A percentile compares a stretch with the other conserved stretches of the same genome.
These are phyloP conservation scores for Prunus mume DNA, from an alignment of 306 rosid species.

Conservation along the genomic window DNA sequence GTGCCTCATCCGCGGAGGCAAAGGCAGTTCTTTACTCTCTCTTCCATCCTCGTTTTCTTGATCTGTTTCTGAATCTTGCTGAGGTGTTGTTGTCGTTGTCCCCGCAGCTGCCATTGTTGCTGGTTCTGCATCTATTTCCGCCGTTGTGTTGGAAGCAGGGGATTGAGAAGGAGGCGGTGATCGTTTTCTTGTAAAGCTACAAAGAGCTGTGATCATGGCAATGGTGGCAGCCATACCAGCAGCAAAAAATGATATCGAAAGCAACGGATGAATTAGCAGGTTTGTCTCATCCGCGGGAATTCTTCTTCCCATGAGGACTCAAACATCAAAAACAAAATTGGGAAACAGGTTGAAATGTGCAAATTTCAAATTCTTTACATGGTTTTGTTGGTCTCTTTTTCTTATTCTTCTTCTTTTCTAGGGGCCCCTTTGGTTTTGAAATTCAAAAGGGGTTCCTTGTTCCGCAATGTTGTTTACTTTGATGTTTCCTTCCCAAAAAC, in stretches of 20 bases:
- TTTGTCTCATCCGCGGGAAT: conserved; percentile 36
- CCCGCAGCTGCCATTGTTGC: not conserved
- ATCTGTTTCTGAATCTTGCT: not conserved
- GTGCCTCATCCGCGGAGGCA: conserved; percentile 54
- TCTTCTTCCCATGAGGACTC: conserved; percentile 63
- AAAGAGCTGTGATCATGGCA: conserved; percentile 51
- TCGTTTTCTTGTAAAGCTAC: conserved; percentile 37
- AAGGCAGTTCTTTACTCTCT: conserved; percentile 47
- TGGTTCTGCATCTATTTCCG: not conserved
- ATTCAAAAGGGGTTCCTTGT: conserved; percentile 4
- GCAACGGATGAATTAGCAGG: conserved; percentile 36
- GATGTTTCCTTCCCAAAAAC: conserved; percentile 3
- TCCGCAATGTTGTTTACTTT: conserved; percentile 4
- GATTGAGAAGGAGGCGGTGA: not conserved
- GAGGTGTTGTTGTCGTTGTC: not conserved
- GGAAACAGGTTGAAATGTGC: conserved; percentile 5
- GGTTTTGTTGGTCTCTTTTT: not conserved
- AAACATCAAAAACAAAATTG: conserved; percentile 14
- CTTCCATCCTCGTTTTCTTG: not conserved
- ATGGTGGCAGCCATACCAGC: conserved; percentile 50
- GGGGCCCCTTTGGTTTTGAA: conserved; percentile 2
- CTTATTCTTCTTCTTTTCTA: not conserved
- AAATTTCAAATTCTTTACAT: conserved; percentile 1
- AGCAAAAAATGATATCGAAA: conserved; percentile 41
- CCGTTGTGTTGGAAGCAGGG: conserved; percentile 3